phyloP scores from a whole-genome alignment of 192 early-diverging fungal genomes.

The Diversispora epigaea region DNA sequence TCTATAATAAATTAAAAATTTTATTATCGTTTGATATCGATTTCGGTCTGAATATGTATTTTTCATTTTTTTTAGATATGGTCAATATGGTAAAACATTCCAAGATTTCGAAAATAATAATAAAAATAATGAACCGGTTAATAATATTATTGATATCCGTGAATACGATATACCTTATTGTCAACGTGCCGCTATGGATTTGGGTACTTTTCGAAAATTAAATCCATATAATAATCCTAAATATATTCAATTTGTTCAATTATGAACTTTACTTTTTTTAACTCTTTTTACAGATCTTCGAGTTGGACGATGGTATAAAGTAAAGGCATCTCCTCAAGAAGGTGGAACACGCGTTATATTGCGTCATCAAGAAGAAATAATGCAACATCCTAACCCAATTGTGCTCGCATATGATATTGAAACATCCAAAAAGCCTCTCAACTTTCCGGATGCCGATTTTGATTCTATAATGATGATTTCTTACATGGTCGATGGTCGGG shows the following conservation, averaged over 20 bases:
- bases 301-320: constrained; percentile 94
- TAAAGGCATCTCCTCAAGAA: constrained; percentile 52
- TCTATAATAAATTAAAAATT: constrained; percentile 29
- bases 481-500: constrained; percentile 98
- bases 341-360: constrained; percentile 60
- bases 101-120: constrained; percentile 37
- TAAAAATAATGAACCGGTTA: constrained; percentile 59
- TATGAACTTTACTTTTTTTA: too few species aligned
- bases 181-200: constrained; percentile 90
- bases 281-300: constrained; percentile 65
- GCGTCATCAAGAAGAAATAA: constrained; percentile 70
- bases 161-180: constrained; percentile 99
- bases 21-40: neutral
- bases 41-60: neutral
- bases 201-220: constrained; percentile 47
- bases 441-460: constrained; percentile 88
- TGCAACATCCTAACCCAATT: constrained; percentile 92
- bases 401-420: constrained; percentile 98
- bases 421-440: constrained; percentile 95
- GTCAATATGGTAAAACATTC: constrained; percentile 33
- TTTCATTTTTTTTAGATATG: neutral
- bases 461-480: constrained; percentile 99
- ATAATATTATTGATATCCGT: constrained; percentile 85
- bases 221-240: too few species aligned
- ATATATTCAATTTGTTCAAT: neutral